Percentiles rank a stretch among this genome's conserved stretches.
These are phyloP conservation scores for Suhomyces terraborum DNA, from an alignment of 1,139 yeast genomes.

Conservation along the genomic window DNA sequence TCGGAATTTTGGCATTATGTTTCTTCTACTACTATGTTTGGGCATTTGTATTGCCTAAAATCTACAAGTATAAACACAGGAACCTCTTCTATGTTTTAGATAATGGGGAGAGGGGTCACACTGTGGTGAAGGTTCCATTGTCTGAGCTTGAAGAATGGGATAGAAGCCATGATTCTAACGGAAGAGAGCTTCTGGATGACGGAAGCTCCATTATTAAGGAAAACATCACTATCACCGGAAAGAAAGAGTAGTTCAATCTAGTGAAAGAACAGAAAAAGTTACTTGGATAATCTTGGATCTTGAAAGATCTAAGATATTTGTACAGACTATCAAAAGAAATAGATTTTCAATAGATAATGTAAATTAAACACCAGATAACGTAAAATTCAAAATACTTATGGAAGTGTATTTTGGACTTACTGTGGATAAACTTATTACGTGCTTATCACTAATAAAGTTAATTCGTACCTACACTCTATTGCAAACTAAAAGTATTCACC, in stretches of 20 bases:
- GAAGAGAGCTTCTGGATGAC: constrained; percentile 13
- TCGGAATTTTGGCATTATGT: constrained; percentile 35
- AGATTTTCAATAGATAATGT: no score
- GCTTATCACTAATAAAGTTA: no score
- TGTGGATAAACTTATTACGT: background rate
- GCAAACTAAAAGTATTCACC: no score
- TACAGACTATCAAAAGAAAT: no score
- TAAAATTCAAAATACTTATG: no score
- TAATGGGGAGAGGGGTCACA: constrained; percentile 44
- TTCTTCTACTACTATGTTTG: constrained; percentile 36
- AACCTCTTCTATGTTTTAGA: constrained; percentile 29
- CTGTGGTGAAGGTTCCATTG: constrained; percentile 36
- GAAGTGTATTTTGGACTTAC: background rate
- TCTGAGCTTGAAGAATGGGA: constrained; percentile 38
- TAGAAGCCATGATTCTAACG: constrained; percentile 23
- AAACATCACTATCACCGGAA: constrained; percentile 1
- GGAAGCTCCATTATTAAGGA: constrained; percentile 12
- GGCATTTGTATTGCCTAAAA: constrained; percentile 38
- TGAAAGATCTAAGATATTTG: background rate
- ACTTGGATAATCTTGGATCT: background rate
- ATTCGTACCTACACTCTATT: no score
- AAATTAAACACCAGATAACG: no score
- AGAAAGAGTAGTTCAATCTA: constrained; percentile 5
- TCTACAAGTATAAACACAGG: constrained; percentile 37
- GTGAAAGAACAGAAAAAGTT: background rate